These are phyloP conservation scores for Moricandia arvensis DNA, from an alignment of 345 rosid species.

Conservation along the genomic window DNA sequence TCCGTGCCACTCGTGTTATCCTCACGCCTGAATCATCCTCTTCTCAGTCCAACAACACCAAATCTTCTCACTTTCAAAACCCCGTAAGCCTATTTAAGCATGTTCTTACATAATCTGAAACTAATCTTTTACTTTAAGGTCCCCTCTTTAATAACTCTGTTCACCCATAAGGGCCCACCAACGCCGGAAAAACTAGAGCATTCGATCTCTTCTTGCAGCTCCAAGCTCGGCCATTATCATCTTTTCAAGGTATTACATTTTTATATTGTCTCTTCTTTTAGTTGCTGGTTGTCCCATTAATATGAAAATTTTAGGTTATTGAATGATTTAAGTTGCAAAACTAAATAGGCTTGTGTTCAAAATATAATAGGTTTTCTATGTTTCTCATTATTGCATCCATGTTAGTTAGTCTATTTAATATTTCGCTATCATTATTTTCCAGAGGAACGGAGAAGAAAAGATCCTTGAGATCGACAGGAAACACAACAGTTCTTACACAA, in stretches of 20 bases:
- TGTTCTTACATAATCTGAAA: neutral
- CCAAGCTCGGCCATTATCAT: conserved; percentile 53
- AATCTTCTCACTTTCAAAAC: conserved; percentile 61
- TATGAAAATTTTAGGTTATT: neutral
- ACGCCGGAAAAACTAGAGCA: conserved; percentile 80
- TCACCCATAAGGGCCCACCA: conserved; percentile 60
- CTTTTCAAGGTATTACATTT: conserved; percentile 50
- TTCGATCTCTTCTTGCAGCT: conserved; percentile 44
- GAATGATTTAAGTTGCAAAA: neutral
- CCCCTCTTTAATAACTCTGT: neutral
- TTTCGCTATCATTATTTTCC: conserved; percentile 23
- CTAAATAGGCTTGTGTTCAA: neutral
- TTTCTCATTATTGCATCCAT: neutral
- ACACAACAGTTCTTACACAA: conserved; percentile 40
- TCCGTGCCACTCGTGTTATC: conserved; percentile 54
- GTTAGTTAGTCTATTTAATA: neutral
- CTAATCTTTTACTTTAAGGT: neutral
- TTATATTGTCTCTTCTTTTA: neutral
- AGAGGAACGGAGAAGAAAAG: conserved; percentile 73
- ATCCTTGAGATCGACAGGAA: conserved; percentile 71
- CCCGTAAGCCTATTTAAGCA: conserved; percentile 46
- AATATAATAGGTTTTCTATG: neutral
- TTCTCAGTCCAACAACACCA: conserved; percentile 61
- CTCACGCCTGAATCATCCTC: conserved; percentile 43
- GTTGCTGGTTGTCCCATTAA: neutral